Conservation (phyloP, 2,329 filamentous ascomycete genomes). For the Colletotrichum sp. region DNA sequence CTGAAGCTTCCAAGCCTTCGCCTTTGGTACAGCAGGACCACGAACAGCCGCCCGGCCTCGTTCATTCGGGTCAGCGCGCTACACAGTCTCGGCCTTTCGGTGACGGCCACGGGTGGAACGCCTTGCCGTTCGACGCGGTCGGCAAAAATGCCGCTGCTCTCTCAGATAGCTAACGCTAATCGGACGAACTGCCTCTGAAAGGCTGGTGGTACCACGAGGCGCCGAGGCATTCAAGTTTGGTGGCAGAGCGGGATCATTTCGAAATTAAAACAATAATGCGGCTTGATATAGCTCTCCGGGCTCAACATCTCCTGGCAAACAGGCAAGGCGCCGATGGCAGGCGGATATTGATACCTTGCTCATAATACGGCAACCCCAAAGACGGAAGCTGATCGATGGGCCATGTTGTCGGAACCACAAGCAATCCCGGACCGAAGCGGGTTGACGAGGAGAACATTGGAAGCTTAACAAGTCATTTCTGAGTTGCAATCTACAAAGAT, state of each 20-base stretch:
- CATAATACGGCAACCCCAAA: not conserved
- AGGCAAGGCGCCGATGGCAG: not conserved
- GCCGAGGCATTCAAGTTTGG: not conserved
- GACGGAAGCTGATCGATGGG: not conserved
- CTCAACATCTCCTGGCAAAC: not conserved
- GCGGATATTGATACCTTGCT: not conserved
- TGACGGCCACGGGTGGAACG: not conserved
- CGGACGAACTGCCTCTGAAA: constrained; percentile 7
- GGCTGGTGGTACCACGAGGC: not conserved
- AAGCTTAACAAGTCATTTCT: not conserved
- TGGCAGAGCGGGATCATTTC: not conserved
- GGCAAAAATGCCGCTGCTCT: not conserved
- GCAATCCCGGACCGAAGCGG: not conserved
- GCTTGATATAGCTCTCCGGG: constrained; percentile 4
- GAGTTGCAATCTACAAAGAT: not conserved
- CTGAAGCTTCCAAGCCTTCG: not conserved
- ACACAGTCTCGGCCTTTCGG: not conserved
- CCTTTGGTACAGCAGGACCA: not conserved
- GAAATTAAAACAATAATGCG: not conserved
- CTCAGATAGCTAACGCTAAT: not conserved
- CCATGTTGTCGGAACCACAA: not conserved
- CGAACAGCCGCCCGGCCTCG: not conserved
- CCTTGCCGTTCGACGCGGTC: not conserved
- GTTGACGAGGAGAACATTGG: not conserved
- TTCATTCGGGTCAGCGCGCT: not conserved